Evolutionary conservation across 202 grass and related monocot genomes (phyloP).

Genomic region (Saccharum hybrid): DNA sequence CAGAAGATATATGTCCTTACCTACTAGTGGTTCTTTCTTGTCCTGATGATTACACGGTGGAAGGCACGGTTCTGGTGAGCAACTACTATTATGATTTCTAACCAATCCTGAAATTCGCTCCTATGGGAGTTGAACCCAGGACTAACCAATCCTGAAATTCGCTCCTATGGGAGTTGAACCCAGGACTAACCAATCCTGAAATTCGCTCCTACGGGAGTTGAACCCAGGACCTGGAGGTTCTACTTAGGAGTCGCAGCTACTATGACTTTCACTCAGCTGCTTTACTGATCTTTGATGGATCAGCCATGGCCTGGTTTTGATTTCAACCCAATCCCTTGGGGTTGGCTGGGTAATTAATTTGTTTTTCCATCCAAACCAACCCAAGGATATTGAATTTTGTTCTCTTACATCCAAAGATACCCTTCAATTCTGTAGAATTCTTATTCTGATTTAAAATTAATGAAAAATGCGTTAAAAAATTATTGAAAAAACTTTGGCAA

Average conservation of each 20-base stretch:
- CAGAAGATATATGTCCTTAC: constrained; percentile 68
- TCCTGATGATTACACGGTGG: constrained; percentile 31
- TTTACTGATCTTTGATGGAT: constrained; percentile 14
- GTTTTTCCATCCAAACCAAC: background rate
- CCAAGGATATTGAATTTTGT: background rate
- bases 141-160: too few relatives aligned
- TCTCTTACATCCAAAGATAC: background rate
- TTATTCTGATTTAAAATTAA: constrained; percentile 26
- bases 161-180: background rate
- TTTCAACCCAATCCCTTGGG: background rate
- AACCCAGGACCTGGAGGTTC: background rate
- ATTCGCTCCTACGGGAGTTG: background rate
- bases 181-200: background rate
- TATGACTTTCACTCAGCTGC: background rate
- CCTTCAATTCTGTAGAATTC: constrained; percentile 5
- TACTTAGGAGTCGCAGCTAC: background rate
- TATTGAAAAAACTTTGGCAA: background rate
- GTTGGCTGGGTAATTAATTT: background rate
- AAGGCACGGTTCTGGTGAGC: constrained; percentile 59
- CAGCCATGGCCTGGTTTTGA: constrained; percentile 11
- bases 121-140: too few relatives aligned
- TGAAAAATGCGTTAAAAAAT: background rate
- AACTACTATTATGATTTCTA: background rate
- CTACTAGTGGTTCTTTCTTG: constrained; percentile 61
- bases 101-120: background rate